These are phyloP conservation scores for Cladobotryum protrusum DNA, from an alignment of 2,329 filamentous ascomycete genomes.

Conservation along the genomic window DNA sequence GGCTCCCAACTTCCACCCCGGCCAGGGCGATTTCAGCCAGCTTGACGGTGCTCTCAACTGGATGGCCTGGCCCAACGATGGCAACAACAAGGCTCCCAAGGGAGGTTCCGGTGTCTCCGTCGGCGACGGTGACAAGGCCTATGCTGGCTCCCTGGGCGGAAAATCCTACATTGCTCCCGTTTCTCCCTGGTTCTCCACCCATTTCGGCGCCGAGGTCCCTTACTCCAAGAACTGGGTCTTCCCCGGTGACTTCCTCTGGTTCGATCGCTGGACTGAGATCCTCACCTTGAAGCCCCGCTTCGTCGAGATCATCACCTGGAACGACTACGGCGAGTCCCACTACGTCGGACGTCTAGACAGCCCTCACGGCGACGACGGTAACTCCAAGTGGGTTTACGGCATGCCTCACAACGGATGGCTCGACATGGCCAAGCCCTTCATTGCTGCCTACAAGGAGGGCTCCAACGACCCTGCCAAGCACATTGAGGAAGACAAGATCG, in stretches of 20 bases:
- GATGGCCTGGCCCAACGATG: slow-evolving; percentile 39
- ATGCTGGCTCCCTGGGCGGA: slow-evolving; percentile 27
- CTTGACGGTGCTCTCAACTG: slow-evolving; percentile 43
- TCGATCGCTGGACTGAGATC: slow-evolving; percentile 48
- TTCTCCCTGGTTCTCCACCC: slow-evolving; percentile 41
- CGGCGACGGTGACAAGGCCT: slow-evolving; percentile 30
- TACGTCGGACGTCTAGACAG: slow-evolving; percentile 45
- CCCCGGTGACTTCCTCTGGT: slow-evolving; percentile 53
- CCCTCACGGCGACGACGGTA: slow-evolving; percentile 35
- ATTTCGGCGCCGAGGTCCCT: slow-evolving; percentile 30
- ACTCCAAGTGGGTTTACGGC: slow-evolving; percentile 45
- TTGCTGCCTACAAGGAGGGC: slow-evolving; percentile 43
- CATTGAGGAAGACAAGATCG: slow-evolving; percentile 39
- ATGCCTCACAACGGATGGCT: slow-evolving; percentile 44
- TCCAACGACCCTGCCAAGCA: slow-evolving; percentile 27
- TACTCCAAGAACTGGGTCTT: slow-evolving; percentile 49
- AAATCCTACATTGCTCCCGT: slow-evolving; percentile 45
- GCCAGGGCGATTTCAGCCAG: slow-evolving; percentile 28
- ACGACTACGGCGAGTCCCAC: slow-evolving; percentile 49
- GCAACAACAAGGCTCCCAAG: slow-evolving; percentile 44
- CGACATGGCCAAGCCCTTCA: slow-evolving; percentile 45
- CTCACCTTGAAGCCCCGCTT: slow-evolving; percentile 40
- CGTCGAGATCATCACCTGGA: slow-evolving; percentile 40
- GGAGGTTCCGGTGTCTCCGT: slow-evolving; percentile 33
- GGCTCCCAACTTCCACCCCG: slow-evolving; percentile 44